Base-by-base conservation (phyloP, 1,284 basidiomycete genomes). In the Tilletiopsis washingtonensis region DNA sequence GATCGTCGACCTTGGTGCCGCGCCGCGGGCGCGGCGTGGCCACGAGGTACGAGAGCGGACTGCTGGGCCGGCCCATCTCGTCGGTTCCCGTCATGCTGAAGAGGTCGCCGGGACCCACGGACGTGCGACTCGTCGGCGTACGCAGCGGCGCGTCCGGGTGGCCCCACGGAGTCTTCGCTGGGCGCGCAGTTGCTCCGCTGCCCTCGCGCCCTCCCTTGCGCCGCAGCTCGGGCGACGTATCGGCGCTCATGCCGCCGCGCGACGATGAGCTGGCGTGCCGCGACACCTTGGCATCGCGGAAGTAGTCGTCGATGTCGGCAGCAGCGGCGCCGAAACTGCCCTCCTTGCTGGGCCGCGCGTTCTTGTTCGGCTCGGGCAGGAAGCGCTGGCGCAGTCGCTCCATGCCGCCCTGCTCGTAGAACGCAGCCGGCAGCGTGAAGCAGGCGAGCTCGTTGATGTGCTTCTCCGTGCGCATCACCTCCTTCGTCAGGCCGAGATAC, bases 361-460 rank as follows among this genome's bases (percentile, higher is more conserved):
- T 34, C 24, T 56, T 57, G 11, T 54, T 53, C 15, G 43, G 53
- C 49, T 58, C 47, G 5, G 67, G 69, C 7, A 60, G 45, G 52
- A 82, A 97, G 21, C 88, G 82, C 51, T 91, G 87, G 23, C 91
- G 82, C 3, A 98, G 80, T 51, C 85, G 81, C 68, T 89, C 84
- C 66, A 98, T 81, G 1, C 93, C 93, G 5, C 88, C 88, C n/a
- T 86, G 84, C 69, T 90, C 86, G 71, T 97, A 98, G 76, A 98
- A 99, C 0, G 82, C 82, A 21, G 82, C 76, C 0, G 93, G 91
- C 1, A 99, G 79, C 3, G 93, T 91, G 73, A 96, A 89, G 56
- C 89, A 91, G 12, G 94, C 93, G 54, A 96, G 84, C 54, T 91
- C 84, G 68, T 99, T 99, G 73, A 99, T 91, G 0, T 88, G 84